Percentiles rank a stretch among this genome's conserved stretches.
phyloP scores from a whole-genome alignment of 768 basidiomycete species.

The Albatrellus ellisii region DNA sequence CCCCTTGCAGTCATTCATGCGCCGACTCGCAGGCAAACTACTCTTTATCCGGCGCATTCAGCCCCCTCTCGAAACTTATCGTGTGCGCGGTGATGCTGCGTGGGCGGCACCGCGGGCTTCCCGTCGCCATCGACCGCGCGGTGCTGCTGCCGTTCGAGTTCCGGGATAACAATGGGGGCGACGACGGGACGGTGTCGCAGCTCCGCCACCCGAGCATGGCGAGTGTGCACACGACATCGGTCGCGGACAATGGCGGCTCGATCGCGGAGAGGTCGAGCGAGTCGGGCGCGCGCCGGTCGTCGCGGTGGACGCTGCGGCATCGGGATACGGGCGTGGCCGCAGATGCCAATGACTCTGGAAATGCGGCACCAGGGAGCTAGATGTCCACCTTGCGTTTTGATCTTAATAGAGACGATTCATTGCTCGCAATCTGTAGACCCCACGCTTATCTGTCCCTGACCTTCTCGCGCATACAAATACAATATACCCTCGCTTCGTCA shows the following conservation, averaged over 20 bases:
- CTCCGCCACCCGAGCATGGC: constrained; percentile 1
- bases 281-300: not conserved
- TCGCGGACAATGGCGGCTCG: not conserved
- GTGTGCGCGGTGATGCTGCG: constrained; percentile 86
- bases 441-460: not conserved
- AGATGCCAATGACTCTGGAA: no score
- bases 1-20: constrained; percentile 7
- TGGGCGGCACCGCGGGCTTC: constrained; percentile 81
- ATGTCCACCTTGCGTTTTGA: no score
- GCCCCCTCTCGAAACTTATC: constrained; percentile 77
- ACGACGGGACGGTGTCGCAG: not conserved
- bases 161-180: not conserved
- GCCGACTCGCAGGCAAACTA: constrained; percentile 47
- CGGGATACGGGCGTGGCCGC: not conserved
- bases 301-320: not conserved
- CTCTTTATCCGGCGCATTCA: constrained; percentile 69
- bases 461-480: not conserved
- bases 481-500: not conserved
- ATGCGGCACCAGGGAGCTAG: no score
- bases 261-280: not conserved
- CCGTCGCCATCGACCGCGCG: constrained; percentile 81
- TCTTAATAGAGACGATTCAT: not conserved
- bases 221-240: not conserved
- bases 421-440: not conserved
- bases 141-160: constrained; percentile 68